Percentiles rank a stretch among this genome's conserved stretches.
Evolutionary conservation across 202 grass and related monocot species (phyloP).

Genomic region (Bolboschoenoplectus hybrid): DNA sequence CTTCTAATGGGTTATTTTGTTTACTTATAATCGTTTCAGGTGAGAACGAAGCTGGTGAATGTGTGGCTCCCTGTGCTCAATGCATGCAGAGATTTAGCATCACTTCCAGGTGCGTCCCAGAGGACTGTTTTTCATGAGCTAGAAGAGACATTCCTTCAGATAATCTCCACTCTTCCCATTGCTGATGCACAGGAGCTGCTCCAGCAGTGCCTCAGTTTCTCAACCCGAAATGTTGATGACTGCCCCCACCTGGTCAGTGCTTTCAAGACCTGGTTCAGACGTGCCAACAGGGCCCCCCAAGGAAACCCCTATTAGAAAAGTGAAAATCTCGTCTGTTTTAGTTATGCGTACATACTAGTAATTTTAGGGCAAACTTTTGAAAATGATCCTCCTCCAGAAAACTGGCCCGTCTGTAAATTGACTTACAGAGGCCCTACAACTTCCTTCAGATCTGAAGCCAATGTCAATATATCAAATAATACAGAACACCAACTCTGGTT

Average conservation of each 20-base stretch:
- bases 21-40: constrained; percentile 49
- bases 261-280: constrained; percentile 92
- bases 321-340: not conserved
- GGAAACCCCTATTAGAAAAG: constrained; percentile 15
- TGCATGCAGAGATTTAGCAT: constrained; percentile 62
- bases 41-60: constrained; percentile 72
- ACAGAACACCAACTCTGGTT: not conserved
- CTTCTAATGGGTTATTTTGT: constrained; percentile 5
- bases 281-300: constrained; percentile 50
- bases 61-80: constrained; percentile 91
- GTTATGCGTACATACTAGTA: constrained; percentile 13
- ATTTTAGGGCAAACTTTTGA: not conserved
- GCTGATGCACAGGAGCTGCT: constrained; percentile 68
- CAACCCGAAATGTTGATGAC: constrained; percentile 63
- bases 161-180: constrained; percentile 77
- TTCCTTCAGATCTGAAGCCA: not conserved
- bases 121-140: constrained; percentile 74
- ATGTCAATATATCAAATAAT: not conserved
- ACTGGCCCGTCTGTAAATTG: not conserved
- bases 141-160: constrained; percentile 81
- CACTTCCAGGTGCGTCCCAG: constrained; percentile 63
- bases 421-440: not conserved
- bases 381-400: not conserved
- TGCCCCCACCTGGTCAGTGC: constrained; percentile 69
- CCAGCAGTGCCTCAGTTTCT: constrained; percentile 79